Base-by-base conservation (phyloP, 169 alveolate genomes). In the Cryptosporidium xiaoi region DNA sequence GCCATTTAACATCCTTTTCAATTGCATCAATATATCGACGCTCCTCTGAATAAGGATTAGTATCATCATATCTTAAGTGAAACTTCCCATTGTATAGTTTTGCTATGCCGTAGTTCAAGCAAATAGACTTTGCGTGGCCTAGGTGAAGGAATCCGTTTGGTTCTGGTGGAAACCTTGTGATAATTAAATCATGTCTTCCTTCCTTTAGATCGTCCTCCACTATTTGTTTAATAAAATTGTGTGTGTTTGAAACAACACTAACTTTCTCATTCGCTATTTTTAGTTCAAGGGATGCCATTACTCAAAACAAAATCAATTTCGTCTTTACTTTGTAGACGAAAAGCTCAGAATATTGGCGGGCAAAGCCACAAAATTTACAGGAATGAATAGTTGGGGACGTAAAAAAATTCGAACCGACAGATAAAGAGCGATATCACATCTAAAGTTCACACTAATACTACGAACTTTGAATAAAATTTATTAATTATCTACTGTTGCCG, bases 131-230 rank as follows among this genome's bases (percentile, higher is more conserved):
- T 15, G 99, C 99, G 93, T 98, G 99, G 1, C 99, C 99, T 50
- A 98, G 93, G 87, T 98, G 99, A 44, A 98, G 95, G 82, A 95
- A 98, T n/a, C 99, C 99, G 93, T 98, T 98, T 34, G 99, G 99
- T 92, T 98, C 99, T n/a, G 99, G 99, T 8, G 99, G 99, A 92
- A 97, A 97, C 83, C 99, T 93, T 2, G 99, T 98, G 20, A 97
- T 91, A 2, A 97, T 92, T 66, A 58, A 51, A 34, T 87, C 84
- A 31, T 91, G 93, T 24, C 91, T 92, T n/a, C 95, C 95, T 24
- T 66, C 90, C 34, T 84, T 90, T 48, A 94, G 71, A 90, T 94
- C 96, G 15, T 90, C 92, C 66, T 93, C 96, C 5, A 94, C 92
- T n/a, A 94, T 94, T 71, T 93, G 95, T 53, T 90, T 90, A 13